Percentiles rank a stretch among this genome's conserved stretches.
Conservation (phyloP, 1,139 yeast species). For the Taiozyma sp. region DNA sequence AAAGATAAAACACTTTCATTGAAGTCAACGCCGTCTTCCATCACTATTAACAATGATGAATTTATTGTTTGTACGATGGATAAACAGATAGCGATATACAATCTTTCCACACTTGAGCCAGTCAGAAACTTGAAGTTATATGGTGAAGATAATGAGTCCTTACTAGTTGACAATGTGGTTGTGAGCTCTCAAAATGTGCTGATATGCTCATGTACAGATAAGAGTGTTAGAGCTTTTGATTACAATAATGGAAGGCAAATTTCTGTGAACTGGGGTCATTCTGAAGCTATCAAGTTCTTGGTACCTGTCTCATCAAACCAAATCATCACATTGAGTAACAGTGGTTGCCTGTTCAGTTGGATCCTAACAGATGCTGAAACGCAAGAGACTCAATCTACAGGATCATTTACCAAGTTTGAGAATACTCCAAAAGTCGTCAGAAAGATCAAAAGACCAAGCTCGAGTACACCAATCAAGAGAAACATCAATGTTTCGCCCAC, state of each 20-base stretch:
- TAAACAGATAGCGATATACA: constrained; percentile 39
- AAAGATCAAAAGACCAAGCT: constrained; percentile 19
- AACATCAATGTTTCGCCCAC: constrained; percentile 9
- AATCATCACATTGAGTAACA: constrained; percentile 41
- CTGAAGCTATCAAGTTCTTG: constrained; percentile 49
- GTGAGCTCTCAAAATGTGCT: constrained; percentile 27
- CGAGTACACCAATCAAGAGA: constrained; percentile 2
- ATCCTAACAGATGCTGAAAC: constrained; percentile 1
- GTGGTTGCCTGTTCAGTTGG: constrained; percentile 55
- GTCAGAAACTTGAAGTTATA: constrained; percentile 38
- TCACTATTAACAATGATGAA: constrained; percentile 30
- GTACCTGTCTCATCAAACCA: constrained; percentile 23
- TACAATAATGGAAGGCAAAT: constrained; percentile 41
- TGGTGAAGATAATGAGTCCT: constrained; percentile 35
- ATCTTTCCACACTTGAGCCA: constrained; percentile 32
- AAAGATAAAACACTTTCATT: constrained; percentile 46
- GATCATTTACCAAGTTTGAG: constrained; percentile 7
- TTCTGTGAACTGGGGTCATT: constrained; percentile 61
- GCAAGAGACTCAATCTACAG: constrained; percentile 6
- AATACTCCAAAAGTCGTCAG: constrained; percentile 23
- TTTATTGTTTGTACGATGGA: constrained; percentile 52
- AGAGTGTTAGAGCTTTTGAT: constrained; percentile 48
- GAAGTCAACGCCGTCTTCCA: constrained; percentile 43
- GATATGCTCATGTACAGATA: constrained; percentile 50
- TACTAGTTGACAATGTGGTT: constrained; percentile 40